A percentile compares a stretch with the other conserved stretches of the same genome.
Conservation (phyloP, 495 filamentous ascomycete species). For the Oleoguttula mirabilis region DNA sequence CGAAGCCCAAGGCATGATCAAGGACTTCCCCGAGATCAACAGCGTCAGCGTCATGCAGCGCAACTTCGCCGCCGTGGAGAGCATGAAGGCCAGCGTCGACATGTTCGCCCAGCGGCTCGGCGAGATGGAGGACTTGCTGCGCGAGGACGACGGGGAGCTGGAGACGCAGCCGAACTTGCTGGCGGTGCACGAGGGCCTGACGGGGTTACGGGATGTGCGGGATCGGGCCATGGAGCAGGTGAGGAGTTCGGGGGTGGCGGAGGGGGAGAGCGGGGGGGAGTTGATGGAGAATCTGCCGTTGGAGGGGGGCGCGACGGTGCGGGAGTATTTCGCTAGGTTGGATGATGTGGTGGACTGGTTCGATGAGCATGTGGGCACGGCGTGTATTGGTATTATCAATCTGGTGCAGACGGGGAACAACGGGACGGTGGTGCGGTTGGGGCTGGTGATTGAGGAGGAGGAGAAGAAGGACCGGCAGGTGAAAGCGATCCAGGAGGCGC, state of each 20-base stretch:
- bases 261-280: constrained; percentile 25
- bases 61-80: constrained; percentile 82
- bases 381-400: constrained; percentile 81
- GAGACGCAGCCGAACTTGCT: constrained; percentile 91
- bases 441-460: constrained; percentile 85
- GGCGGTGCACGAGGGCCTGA: constrained; percentile 78
- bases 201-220: constrained; percentile 78
- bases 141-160: constrained; percentile 68
- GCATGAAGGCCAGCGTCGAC: constrained; percentile 82
- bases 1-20: constrained; percentile 89
- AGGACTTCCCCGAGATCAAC: constrained; percentile 95
- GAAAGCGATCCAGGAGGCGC: constrained; percentile 78
- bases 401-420: constrained; percentile 72
- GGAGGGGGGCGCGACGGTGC: constrained; percentile 53
- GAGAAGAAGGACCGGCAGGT: constrained; percentile 91
- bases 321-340: constrained; percentile 78
- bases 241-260: constrained; percentile 20
- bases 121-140: constrained; percentile 60
- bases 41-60: constrained; percentile 83
- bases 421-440: constrained; percentile 79
- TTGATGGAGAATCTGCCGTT: constrained; percentile 39
- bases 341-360: constrained; percentile 86
- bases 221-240: constrained; percentile 90
- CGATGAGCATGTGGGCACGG: constrained; percentile 80
- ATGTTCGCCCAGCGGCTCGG: constrained; percentile 66